Percentiles rank a stretch among this genome's conserved stretches.
phyloP scores from a whole-genome alignment of 331 rosid species.

The Cydonia oblonga region DNA sequence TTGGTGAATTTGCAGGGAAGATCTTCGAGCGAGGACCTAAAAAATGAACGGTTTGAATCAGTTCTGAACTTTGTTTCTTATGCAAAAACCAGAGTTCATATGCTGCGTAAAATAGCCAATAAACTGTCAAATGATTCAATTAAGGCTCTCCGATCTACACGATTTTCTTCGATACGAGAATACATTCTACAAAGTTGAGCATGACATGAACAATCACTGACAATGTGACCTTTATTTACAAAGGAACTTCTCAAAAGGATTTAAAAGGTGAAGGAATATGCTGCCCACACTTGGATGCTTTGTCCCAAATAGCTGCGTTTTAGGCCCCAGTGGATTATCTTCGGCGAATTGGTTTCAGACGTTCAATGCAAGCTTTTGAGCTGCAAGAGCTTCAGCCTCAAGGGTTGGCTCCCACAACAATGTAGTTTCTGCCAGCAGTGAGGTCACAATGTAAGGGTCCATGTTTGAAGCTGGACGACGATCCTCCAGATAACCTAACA shows the following conservation, averaged over 20 bases:
- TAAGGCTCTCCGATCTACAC: slow-evolving; percentile 19
- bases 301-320: not conserved
- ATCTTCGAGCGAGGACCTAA: not conserved
- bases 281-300: slow-evolving; percentile 8
- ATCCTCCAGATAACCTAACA: slow-evolving; percentile 93
- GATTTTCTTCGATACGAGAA: slow-evolving; percentile 20
- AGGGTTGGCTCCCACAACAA: slow-evolving; percentile 87
- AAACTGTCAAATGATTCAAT: slow-evolving; percentile 17
- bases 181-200: slow-evolving; percentile 19
- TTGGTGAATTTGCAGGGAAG: not conserved
- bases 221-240: slow-evolving; percentile 31
- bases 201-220: slow-evolving; percentile 1
- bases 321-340: slow-evolving; percentile 14
- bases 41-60: not conserved
- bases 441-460: slow-evolving; percentile 90
- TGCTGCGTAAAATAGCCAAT: not conserved
- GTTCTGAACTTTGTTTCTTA: too few species aligned
- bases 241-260: slow-evolving; percentile 30
- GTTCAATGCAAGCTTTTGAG: slow-evolving; percentile 76
- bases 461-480: slow-evolving; percentile 99
- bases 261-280: slow-evolving; percentile 24
- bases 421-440: slow-evolving; percentile 77
- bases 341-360: slow-evolving; percentile 35
- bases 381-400: slow-evolving; percentile 97
- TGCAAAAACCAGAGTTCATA: not conserved